Conservation (phyloP, 176 grass and related monocot species). For the Melocanna baccifera region DNA sequence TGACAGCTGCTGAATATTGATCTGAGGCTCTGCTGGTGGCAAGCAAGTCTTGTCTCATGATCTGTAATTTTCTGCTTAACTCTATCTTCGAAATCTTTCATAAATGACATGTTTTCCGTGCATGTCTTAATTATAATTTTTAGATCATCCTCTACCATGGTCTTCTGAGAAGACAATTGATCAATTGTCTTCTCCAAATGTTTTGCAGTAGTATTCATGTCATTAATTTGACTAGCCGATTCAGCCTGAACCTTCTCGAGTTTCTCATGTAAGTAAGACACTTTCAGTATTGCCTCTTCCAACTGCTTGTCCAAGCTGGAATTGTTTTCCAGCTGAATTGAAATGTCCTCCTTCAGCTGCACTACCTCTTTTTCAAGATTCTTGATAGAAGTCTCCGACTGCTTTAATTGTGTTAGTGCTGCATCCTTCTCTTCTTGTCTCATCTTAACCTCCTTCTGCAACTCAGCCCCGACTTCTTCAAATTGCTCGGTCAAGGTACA, state of each 20-base stretch:
- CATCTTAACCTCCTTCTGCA: slow-evolving; percentile 26
- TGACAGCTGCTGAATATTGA: slow-evolving; percentile 34
- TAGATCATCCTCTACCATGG: slow-evolving; percentile 47
- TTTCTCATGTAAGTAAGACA: slow-evolving; percentile 27
- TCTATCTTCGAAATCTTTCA: slow-evolving; percentile 54
- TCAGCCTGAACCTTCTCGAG: slow-evolving; percentile 37
- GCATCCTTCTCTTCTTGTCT: slow-evolving; percentile 31
- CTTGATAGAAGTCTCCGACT: slow-evolving; percentile 15
- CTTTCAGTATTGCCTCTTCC: slow-evolving; percentile 39
- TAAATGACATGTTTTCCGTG: slow-evolving; percentile 30
- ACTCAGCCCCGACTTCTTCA: slow-evolving; percentile 29
- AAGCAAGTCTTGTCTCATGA: slow-evolving; percentile 35
- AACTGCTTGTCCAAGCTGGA: slow-evolving; percentile 44
- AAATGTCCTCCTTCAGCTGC: slow-evolving; percentile 39
- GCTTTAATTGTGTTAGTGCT: slow-evolving; percentile 27
- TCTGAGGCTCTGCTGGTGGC: slow-evolving; percentile 34
- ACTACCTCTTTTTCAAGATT: slow-evolving; percentile 43
- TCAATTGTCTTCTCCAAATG: slow-evolving; percentile 38
- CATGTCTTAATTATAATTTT: slow-evolving; percentile 50
- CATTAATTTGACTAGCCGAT: slow-evolving; percentile 34
- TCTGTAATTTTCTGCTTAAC: slow-evolving; percentile 46
- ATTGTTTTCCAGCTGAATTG: slow-evolving; percentile 39
- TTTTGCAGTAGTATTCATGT: slow-evolving; percentile 39
- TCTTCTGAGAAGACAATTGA: slow-evolving; percentile 48
- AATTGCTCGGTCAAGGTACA: slow-evolving; percentile 24